Evolutionary conservation across 768 basidiomycete genomes (phyloP).

Genomic region (Hemileccinum impolitum): DNA sequence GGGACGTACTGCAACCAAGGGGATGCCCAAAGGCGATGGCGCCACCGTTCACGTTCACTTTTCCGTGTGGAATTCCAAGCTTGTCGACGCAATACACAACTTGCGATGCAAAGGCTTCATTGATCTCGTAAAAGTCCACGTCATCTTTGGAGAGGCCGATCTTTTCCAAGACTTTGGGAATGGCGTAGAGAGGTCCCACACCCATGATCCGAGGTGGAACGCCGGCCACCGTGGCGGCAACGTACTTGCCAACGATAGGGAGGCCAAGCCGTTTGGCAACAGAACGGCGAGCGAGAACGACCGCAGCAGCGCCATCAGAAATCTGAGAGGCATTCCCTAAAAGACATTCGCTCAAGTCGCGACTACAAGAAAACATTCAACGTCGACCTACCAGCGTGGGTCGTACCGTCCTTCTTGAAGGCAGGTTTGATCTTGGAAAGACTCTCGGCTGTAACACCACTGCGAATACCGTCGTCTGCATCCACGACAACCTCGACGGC

Average conservation of each 20-base stretch:
- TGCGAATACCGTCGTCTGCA: constrained; percentile 81
- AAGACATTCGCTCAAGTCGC: constrained; percentile 1
- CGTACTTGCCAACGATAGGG: constrained; percentile 85
- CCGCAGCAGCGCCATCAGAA: constrained; percentile 90
- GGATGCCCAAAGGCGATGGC: constrained; percentile 91
- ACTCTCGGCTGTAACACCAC: constrained; percentile 76
- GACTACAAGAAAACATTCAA: not conserved
- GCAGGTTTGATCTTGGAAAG: constrained; percentile 83
- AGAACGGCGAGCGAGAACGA: constrained; percentile 76
- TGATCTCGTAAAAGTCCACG: constrained; percentile 90
- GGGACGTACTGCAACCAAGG: constrained; percentile 72
- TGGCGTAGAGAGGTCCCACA: constrained; percentile 86
- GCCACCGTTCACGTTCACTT: constrained; percentile 86
- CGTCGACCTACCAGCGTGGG: constrained; percentile 58
- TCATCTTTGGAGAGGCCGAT: constrained; percentile 65
- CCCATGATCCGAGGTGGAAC: constrained; percentile 90
- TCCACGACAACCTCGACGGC: constrained; percentile 67
- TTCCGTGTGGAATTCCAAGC: constrained; percentile 66
- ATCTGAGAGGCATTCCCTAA: constrained; percentile 82
- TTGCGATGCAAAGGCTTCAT: constrained; percentile 86
- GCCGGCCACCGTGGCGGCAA: constrained; percentile 65
- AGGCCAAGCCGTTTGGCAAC: constrained; percentile 79
- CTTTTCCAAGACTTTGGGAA: constrained; percentile 68
- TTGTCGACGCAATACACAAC: constrained; percentile 71
- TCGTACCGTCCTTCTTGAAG: constrained; percentile 70